Percentiles rank a stretch among this genome's conserved stretches.
These are phyloP conservation scores for Aspergillus novofumigatus DNA, from an alignment of 2,329 filamentous ascomycete genomes.

Conservation along the genomic window DNA sequence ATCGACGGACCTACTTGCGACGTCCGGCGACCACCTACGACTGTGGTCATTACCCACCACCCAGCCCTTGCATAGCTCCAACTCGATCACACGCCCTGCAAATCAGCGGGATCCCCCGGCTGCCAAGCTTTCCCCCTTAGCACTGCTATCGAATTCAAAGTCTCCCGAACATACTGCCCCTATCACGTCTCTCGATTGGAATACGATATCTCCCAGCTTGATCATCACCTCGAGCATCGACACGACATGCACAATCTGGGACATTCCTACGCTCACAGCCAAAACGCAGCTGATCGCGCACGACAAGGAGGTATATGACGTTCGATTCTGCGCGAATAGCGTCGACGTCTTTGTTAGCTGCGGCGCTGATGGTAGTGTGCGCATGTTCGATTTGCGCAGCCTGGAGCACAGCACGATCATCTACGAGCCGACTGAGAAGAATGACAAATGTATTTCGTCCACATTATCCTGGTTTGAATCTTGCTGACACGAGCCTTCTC, in stretches of 20 bases:
- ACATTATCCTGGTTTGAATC: not conserved
- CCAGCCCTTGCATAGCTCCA: conserved; percentile 59
- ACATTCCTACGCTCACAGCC: conserved; percentile 93
- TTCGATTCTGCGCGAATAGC: conserved; percentile 94
- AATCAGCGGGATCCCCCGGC: conserved; percentile 59
- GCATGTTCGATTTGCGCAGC: conserved; percentile 97
- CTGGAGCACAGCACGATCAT: conserved; percentile 98
- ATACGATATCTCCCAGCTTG: conserved; percentile 89
- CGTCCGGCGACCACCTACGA: conserved; percentile 88
- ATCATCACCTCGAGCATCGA: conserved; percentile 99
- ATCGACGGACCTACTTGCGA: conserved; percentile 89
- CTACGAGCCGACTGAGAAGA: conserved; percentile 92
- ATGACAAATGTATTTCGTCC: conserved; percentile 54
- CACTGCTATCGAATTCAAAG: conserved; percentile 93
- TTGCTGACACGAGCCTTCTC: conserved; percentile 1
- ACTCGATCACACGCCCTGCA: conserved; percentile 64
- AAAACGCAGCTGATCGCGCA: conserved; percentile 98
- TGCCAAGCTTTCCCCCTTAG: conserved; percentile 86
- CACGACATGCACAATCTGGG: conserved; percentile 99
- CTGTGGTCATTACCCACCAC: conserved; percentile 79
- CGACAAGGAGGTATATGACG: conserved; percentile 98
- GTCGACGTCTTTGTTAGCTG: conserved; percentile 99
- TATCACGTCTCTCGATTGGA: conserved; percentile 96
- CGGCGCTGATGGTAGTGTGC: conserved; percentile 92
- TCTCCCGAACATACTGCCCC: conserved; percentile 97